Evolutionary conservation across 2,329 filamentous ascomycete species (phyloP).

Genomic region (Podosphaera leucotricha): DNA sequence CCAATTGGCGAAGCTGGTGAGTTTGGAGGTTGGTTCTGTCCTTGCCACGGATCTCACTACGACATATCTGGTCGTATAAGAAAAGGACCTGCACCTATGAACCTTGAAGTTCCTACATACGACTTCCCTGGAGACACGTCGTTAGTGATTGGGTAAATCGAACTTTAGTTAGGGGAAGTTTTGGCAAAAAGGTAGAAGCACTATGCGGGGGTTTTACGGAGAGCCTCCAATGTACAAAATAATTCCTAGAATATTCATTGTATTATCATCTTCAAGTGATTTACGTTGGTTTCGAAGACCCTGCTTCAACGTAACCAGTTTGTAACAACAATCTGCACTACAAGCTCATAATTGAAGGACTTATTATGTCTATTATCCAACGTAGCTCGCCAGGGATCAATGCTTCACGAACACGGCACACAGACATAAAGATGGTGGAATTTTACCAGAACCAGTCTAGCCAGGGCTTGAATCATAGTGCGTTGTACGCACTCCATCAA

Average conservation of each 20-base stretch:
- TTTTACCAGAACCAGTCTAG: too few species aligned
- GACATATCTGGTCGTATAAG: conserved; percentile 97
- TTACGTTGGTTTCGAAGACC: background rate
- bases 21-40: conserved; percentile 98
- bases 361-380: too few species aligned
- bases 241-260: too few species aligned
- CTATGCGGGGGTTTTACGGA: background rate
- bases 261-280: too few species aligned
- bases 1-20: conserved; percentile 97
- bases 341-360: too few species aligned
- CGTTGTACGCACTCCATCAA: too few species aligned
- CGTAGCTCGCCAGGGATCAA: too few species aligned
- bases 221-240: background rate
- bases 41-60: conserved; percentile 99
- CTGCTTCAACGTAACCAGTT: too few species aligned
- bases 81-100: conserved; percentile 90
- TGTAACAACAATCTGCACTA: too few species aligned
- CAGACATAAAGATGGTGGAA: too few species aligned
- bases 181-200: conserved; percentile 16
- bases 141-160: conserved; percentile 67
- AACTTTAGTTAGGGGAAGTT: conserved; percentile 17
- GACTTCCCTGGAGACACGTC: conserved; percentile 77
- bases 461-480: too few species aligned
- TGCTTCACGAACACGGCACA: too few species aligned
- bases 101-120: conserved; percentile 85